Conservation (phyloP, 2,329 filamentous ascomycete genomes). For the Beauveria varroae region DNA sequence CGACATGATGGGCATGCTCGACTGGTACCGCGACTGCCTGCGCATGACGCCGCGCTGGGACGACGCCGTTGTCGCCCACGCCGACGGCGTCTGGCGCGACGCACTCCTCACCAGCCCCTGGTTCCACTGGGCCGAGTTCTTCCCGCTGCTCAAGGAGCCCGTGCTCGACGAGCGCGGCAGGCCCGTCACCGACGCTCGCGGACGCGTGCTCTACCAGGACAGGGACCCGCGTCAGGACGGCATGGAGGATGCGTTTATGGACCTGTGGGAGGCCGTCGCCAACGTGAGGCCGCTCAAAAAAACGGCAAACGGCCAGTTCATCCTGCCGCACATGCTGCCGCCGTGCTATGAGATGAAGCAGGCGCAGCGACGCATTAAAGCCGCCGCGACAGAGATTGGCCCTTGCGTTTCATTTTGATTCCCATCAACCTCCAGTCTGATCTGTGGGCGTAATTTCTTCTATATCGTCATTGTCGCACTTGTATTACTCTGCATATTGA, state of each 20-base stretch:
- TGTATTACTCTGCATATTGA: not conserved
- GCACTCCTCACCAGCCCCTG: slow-evolving; percentile 20
- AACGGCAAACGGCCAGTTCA: slow-evolving; percentile 14
- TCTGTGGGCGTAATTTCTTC: not conserved
- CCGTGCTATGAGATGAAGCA: not conserved
- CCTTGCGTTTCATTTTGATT: not conserved
- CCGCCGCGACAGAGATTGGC: not conserved
- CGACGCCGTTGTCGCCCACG: slow-evolving; percentile 16
- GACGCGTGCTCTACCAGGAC: slow-evolving; percentile 10
- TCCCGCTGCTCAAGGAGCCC: slow-evolving; percentile 15
- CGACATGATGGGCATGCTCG: slow-evolving; percentile 21
- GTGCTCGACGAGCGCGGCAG: slow-evolving; percentile 11
- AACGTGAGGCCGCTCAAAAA: slow-evolving; percentile 17
- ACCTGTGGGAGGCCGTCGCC: slow-evolving; percentile 19
- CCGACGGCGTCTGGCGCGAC: slow-evolving; percentile 19
- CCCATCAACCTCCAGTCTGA: not conserved
- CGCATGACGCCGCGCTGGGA: slow-evolving; percentile 14
- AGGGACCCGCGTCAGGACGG: slow-evolving; percentile 12
- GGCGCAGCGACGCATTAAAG: not conserved
- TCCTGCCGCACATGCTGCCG: slow-evolving; percentile 14
- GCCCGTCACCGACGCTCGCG: not conserved
- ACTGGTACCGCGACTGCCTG: slow-evolving; percentile 22
- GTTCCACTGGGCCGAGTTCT: slow-evolving; percentile 21
- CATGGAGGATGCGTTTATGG: slow-evolving; percentile 19
- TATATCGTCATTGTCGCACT: not conserved